Evolutionary conservation across 208 protist genomes (phyloP).

Genomic region (Acanthamoeba sp.): DNA sequence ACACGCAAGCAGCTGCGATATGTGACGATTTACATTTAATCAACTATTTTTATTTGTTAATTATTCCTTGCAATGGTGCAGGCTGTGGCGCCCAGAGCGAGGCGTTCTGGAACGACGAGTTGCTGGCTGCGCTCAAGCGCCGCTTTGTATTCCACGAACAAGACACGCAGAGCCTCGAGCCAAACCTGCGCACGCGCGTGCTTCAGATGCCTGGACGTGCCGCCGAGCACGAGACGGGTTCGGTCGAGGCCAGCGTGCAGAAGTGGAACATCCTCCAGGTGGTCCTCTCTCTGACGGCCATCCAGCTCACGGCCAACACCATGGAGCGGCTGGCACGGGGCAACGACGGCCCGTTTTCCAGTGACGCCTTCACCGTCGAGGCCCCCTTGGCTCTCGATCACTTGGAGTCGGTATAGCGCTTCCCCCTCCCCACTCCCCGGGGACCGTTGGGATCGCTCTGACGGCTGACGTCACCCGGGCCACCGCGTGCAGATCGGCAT

Average conservation of each 20-base stretch:
- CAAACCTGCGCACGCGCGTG: background rate
- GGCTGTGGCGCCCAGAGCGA: slow-evolving; percentile 20
- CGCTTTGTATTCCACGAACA: slow-evolving; percentile 23
- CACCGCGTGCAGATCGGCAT: slow-evolving; percentile 13
- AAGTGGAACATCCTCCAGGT: slow-evolving; percentile 27
- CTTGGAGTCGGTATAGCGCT: background rate
- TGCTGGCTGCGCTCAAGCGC: background rate
- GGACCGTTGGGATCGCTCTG: too few relatives aligned
- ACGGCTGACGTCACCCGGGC: too few relatives aligned
- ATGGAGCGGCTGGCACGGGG: background rate
- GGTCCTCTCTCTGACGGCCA: background rate
- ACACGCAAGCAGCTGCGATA: background rate
- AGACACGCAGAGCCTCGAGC: slow-evolving; percentile 12
- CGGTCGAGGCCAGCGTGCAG: slow-evolving; percentile 13
- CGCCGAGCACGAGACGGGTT: background rate
- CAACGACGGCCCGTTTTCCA: background rate
- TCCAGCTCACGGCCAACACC: background rate
- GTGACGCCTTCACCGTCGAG: background rate
- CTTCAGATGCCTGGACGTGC: background rate
- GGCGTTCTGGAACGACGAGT: slow-evolving; percentile 18
- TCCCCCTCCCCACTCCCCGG: too few relatives aligned
- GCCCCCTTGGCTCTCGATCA: background rate
- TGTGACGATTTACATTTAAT: background rate
- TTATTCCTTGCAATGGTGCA: background rate
- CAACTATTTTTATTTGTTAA: too few relatives aligned